Conservation (phyloP, 495 filamentous ascomycete genomes). For the Immersiella caudata region DNA sequence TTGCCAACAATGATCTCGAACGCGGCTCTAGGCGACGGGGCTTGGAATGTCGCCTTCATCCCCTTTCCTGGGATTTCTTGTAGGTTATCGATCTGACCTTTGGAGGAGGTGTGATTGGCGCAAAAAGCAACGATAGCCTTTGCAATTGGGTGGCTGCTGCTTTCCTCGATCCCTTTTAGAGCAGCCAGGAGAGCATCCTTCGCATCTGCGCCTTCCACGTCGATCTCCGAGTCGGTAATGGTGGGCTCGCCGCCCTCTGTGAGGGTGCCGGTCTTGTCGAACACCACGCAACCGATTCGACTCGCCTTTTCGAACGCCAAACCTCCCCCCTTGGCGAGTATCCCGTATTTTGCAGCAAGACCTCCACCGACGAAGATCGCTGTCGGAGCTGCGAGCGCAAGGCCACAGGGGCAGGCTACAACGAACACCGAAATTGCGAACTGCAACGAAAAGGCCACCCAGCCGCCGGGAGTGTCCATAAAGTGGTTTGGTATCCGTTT, state of each 20-base stretch:
- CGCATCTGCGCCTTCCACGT: slow-evolving; percentile 27
- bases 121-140: slow-evolving; percentile 78
- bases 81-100: slow-evolving; percentile 50
- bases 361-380: slow-evolving; percentile 91
- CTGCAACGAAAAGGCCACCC: slow-evolving; percentile 84
- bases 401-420: slow-evolving; percentile 90
- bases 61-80: slow-evolving; percentile 83
- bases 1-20: slow-evolving; percentile 83
- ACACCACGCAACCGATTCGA: slow-evolving; percentile 80
- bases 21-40: slow-evolving; percentile 35
- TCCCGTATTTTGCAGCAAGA: slow-evolving; percentile 83
- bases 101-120: slow-evolving; percentile 31
- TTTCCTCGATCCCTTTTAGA: slow-evolving; percentile 72
- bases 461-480: slow-evolving; percentile 70
- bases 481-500: slow-evolving; percentile 68
- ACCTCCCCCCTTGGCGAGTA: slow-evolving; percentile 92
- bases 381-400: slow-evolving; percentile 89
- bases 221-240: slow-evolving; percentile 70
- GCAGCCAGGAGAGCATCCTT: slow-evolving; percentile 45
- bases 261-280: slow-evolving; percentile 95
- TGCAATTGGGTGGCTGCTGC: slow-evolving; percentile 85
- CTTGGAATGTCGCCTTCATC: slow-evolving; percentile 67
- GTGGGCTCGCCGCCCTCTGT: slow-evolving; percentile 81
- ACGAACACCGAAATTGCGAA: slow-evolving; percentile 97
- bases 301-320: slow-evolving; percentile 96